A percentile compares a stretch with the other conserved stretches of the same genome.
Evolutionary conservation across 2,329 filamentous ascomycete genomes (phyloP).

Genomic region (Cryphonectria parasitica): DNA sequence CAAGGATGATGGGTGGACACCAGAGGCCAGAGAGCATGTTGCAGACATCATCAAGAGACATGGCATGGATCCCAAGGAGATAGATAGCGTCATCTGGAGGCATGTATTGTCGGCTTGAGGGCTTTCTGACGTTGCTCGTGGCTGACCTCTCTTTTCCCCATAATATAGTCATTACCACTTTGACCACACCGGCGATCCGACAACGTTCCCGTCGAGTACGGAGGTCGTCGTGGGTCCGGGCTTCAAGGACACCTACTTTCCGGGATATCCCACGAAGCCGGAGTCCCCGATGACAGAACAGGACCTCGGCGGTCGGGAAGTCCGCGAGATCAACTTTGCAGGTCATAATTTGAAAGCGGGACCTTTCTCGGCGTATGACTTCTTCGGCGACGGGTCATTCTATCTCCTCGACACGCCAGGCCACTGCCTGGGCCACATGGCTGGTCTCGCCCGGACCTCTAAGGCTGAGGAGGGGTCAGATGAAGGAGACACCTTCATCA

Average conservation of each 20-base stretch:
- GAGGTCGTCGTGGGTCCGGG: conserved; percentile 35
- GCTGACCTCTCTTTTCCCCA: conserved; percentile 5
- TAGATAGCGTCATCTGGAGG: conserved; percentile 30
- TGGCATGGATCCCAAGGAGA: conserved; percentile 20
- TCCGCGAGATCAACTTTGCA: conserved; percentile 27
- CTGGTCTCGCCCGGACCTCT: conserved; percentile 32
- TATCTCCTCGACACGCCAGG: conserved; percentile 34
- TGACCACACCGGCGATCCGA: conserved; percentile 33
- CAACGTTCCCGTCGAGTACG: conserved; percentile 30
- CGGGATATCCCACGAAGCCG: conserved; percentile 31
- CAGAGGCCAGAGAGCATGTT: conserved; percentile 18
- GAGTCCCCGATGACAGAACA: conserved; percentile 24
- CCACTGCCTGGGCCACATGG: conserved; percentile 32
- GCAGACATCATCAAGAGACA: conserved; percentile 26
- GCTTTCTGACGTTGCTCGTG: neutral
- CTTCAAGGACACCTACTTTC: conserved; percentile 30
- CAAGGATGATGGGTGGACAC: conserved; percentile 9
- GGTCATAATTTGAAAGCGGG: conserved; percentile 23
- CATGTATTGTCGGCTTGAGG: neutral
- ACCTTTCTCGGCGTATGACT: conserved; percentile 32
- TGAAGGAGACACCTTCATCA: conserved; percentile 31
- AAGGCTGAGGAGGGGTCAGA: conserved; percentile 5
- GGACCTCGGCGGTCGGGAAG: conserved; percentile 17
- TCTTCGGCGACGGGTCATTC: conserved; percentile 34
- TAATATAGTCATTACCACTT: conserved; percentile 33